phyloP scores from a whole-genome alignment of 2,329 filamentous ascomycete species.

The Endothia cerciana region DNA sequence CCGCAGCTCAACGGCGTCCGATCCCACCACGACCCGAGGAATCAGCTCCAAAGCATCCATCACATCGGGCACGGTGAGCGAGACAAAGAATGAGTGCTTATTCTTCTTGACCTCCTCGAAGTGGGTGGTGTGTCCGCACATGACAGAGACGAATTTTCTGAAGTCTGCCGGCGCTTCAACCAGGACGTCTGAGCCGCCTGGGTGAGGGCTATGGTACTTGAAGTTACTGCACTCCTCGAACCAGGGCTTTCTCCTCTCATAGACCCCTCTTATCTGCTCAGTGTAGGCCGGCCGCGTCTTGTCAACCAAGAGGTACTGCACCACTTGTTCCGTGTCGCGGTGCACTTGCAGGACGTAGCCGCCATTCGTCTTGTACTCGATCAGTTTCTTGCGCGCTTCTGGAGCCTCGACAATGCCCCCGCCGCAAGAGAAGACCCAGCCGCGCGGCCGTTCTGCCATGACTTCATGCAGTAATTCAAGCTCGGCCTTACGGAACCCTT shows the following conservation, averaged over 20 bases:
- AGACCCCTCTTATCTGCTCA: conserved; percentile 90
- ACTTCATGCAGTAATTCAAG: conserved; percentile 72
- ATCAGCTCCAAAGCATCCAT: conserved; percentile 66
- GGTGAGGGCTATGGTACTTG: conserved; percentile 83
- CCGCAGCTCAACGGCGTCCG: conserved; percentile 92
- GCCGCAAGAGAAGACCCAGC: conserved; percentile 89
- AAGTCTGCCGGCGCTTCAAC: conserved; percentile 68
- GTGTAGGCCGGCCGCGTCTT: conserved; percentile 91
- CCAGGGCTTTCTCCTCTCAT: conserved; percentile 85
- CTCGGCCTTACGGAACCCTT: conserved; percentile 82
- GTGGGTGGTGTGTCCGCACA: conserved; percentile 66
- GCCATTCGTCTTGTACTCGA: conserved; percentile 72
- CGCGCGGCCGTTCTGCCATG: conserved; percentile 73
- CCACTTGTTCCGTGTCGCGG: conserved; percentile 83
- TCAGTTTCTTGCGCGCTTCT: conserved; percentile 76
- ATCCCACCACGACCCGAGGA: conserved; percentile 75
- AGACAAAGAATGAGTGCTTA: conserved; percentile 88
- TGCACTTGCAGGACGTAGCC: conserved; percentile 88
- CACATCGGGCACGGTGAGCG: conserved; percentile 81
- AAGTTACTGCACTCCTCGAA: conserved; percentile 93
- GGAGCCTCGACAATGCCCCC: conserved; percentile 89
- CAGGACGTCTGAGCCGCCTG: conserved; percentile 45
- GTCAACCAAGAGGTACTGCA: conserved; percentile 86
- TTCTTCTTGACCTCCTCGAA: conserved; percentile 62
- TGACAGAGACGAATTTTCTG: conserved; percentile 69